Evolutionary conservation across 768 basidiomycete species (phyloP).

Genomic region (Brasilioporus rufonigricans): DNA sequence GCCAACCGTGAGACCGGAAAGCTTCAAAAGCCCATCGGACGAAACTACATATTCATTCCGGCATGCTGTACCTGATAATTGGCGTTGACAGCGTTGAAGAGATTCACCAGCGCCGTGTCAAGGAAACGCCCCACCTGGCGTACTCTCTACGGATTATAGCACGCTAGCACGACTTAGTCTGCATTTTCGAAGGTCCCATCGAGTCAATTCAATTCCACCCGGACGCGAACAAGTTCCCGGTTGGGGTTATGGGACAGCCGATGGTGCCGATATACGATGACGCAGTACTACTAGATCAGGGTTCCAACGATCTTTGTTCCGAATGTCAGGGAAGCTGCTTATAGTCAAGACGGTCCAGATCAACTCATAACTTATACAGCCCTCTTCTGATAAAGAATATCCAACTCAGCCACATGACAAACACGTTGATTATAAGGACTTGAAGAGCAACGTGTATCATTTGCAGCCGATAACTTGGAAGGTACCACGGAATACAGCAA

Average conservation of each 20-base stretch:
- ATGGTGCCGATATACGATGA: slow-evolving; percentile 21
- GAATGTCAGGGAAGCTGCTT: slow-evolving; percentile 23
- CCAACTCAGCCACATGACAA: slow-evolving; percentile 32
- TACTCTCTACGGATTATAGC: slow-evolving; percentile 7
- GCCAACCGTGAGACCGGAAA: slow-evolving; percentile 11
- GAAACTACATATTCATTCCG: slow-evolving; percentile 11
- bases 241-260: slow-evolving; percentile 12
- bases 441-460: slow-evolving; percentile 19
- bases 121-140: no score
- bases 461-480: slow-evolving; percentile 14
- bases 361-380: slow-evolving; percentile 7
- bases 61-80: slow-evolving; percentile 1
- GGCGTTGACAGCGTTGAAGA: slow-evolving; percentile 1
- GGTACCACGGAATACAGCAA: slow-evolving; percentile 27
- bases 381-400: slow-evolving; percentile 28
- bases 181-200: neutral
- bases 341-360: slow-evolving; percentile 22
- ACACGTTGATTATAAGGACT: slow-evolving; percentile 14
- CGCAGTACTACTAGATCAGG: slow-evolving; percentile 20
- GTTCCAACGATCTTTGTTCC: slow-evolving; percentile 26
- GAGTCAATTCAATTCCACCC: slow-evolving; percentile 4
- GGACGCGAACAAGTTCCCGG: slow-evolving; percentile 8
- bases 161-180: neutral
- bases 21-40: slow-evolving; percentile 7
- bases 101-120: slow-evolving; percentile 3